Base-by-base conservation (phyloP, 345 rosid species). In the Hibiscus tridactylites region DNA sequence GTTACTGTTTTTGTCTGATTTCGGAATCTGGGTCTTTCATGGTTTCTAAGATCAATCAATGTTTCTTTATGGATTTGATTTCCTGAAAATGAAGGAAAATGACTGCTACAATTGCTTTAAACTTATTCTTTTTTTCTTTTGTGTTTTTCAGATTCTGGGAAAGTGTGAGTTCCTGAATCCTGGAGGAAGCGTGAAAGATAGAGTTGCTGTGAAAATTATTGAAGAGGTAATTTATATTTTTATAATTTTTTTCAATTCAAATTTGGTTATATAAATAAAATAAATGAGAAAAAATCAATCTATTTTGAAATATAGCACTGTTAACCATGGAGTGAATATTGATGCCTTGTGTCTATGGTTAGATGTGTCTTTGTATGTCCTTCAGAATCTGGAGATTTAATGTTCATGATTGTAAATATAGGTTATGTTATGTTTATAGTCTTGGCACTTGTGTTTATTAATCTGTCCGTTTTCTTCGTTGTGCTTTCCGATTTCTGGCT, bases 81-180 rank as follows among this genome's bases (percentile, higher is more conserved):
- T n/a, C 59, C 26, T 17, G 59, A 17, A 52, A 52, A 52, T 16
- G 62, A 56, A 5, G 50, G 59, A 37, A 57, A 50, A 39, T 21
- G 44, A 50, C 31, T 31, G 6, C 8, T 6, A 33, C 58, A 68
- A 74, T 29, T 1, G 9, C 13, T 61, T 73, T 50, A 16, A 64
- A 17, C 4, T n/a, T n/a, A 47, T 74, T 42, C 28, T 68, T 62
- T 21, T 5, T 74, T 61, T 54, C n/a, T 15, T 39, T 63, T 49
- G 52, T 19, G 68, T 68, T 61, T 74, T 77, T 82, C 33, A 95
- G 99, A 95, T 95, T 82, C 88, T 90, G 31, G 99, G 92, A 2
- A 90, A 95, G 72, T 92, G 98, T 64, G 99, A 95, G 79, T 95
- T 95, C 83, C 76, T 95, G 74, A 92, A 92, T 83, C 99, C 99